Conservation (phyloP, 1,284 basidiomycete genomes). For the Cutaneotrichosporon sp. region DNA sequence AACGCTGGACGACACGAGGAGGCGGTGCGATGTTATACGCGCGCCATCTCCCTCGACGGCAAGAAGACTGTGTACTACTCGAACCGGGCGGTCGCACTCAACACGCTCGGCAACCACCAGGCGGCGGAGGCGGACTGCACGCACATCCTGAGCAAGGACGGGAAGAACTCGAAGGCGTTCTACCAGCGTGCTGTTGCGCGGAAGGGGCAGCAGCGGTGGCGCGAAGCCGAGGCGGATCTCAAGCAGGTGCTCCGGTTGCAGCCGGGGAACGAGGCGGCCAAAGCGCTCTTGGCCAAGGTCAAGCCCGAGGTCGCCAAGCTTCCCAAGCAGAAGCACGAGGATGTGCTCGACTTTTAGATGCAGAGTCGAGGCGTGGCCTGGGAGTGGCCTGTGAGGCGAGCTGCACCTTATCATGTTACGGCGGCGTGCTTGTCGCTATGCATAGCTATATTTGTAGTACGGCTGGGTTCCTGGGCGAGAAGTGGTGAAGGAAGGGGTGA, state of each 20-base stretch:
- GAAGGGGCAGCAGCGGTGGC: conserved; percentile 37
- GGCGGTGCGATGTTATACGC: conserved; percentile 45
- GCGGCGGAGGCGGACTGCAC: conserved; percentile 45
- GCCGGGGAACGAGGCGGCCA: conserved; percentile 39
- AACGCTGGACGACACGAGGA: conserved; percentile 31
- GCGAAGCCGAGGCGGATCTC: conserved; percentile 44
- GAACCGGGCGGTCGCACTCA: conserved; percentile 48
- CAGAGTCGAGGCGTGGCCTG: too few species aligned
- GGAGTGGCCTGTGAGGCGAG: too few species aligned
- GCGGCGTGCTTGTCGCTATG: too few species aligned
- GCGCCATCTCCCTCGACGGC: conserved; percentile 47
- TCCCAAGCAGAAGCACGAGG: conserved; percentile 31
- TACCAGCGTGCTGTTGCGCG: conserved; percentile 46
- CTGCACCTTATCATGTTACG: too few species aligned
- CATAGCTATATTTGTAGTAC: too few species aligned
- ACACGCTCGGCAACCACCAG: conserved; percentile 39
- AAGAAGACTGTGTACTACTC: conserved; percentile 50
- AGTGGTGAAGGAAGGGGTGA: too few species aligned
- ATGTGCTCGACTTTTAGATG: conserved; percentile 35
- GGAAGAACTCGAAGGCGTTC: conserved; percentile 47
- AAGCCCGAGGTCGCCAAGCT: conserved; percentile 31
- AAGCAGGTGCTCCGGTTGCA: conserved; percentile 34
- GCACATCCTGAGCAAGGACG: conserved; percentile 39
- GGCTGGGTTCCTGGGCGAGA: too few species aligned
- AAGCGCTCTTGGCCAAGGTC: conserved; percentile 31